Evolutionary conservation across 2,329 filamentous ascomycete genomes (phyloP).

Genomic region (Trichophyton schoenleinii): DNA sequence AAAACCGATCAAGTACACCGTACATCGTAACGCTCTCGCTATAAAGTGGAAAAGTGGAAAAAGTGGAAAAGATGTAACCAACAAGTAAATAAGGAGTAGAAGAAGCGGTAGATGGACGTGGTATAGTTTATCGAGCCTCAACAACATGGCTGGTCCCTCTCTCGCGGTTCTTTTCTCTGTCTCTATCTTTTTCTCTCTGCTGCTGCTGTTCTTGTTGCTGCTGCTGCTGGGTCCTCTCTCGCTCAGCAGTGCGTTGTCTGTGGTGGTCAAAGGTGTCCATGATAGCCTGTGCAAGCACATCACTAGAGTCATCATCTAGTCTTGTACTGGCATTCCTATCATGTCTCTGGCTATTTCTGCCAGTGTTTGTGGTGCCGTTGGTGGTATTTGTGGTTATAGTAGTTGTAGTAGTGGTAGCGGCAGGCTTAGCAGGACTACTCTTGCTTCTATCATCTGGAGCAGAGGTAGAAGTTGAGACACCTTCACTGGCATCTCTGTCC

Average conservation of each 20-base stretch:
- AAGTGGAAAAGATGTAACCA: not conserved
- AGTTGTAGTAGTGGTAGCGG: not conserved
- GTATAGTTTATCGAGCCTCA: not conserved
- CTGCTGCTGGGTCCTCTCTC: conserved; percentile 8
- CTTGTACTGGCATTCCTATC: not conserved
- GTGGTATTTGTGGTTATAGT: not conserved
- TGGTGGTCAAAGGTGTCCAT: conserved; percentile 31
- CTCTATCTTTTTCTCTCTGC: conserved; percentile 6
- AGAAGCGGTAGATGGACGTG: not conserved
- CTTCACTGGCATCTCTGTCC: conserved; percentile 2
- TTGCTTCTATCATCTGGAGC: not conserved
- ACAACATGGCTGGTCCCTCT: not conserved
- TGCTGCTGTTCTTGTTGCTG: conserved; percentile 3
- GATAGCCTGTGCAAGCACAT: conserved; percentile 32
- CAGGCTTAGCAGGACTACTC: not conserved
- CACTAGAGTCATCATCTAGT: conserved; percentile 29
- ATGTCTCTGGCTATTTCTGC: not conserved
- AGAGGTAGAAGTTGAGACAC: not conserved
- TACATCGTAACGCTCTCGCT: not conserved
- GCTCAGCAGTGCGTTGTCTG: conserved; percentile 22
- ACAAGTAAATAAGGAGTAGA: not conserved
- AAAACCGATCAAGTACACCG: not conserved
- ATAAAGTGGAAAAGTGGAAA: not conserved
- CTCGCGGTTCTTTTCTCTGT: not conserved
- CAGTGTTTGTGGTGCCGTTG: not conserved